phyloP scores from a whole-genome alignment of 768 basidiomycete genomes.

The Kwoniella botswanensis region DNA sequence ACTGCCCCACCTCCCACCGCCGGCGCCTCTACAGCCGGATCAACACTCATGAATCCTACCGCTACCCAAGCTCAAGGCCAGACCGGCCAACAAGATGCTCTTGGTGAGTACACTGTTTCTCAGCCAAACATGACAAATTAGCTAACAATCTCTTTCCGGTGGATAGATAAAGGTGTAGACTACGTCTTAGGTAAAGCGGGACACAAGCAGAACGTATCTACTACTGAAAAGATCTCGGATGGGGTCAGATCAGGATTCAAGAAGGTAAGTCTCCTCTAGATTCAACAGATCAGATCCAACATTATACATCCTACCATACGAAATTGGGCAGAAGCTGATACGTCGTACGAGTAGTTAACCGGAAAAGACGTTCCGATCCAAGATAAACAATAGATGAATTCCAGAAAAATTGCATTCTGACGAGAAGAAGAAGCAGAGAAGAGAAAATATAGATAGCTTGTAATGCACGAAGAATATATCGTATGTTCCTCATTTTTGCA shows the following conservation, averaged over 20 bases:
- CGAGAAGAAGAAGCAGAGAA: too few species aligned
- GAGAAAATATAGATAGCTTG: too few species aligned
- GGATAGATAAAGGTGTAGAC: conserved; percentile 31
- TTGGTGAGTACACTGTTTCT: conserved; percentile 21
- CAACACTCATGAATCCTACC: conserved; percentile 3
- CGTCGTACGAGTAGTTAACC: conserved; percentile 15
- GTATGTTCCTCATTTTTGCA: too few species aligned
- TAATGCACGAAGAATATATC: too few species aligned
- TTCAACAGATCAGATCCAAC: background rate
- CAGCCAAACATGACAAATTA: background rate
- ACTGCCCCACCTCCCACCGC: conserved; percentile 5
- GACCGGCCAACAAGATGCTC: conserved; percentile 31
- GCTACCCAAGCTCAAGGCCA: conserved; percentile 6
- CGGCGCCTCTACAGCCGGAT: conserved; percentile 10
- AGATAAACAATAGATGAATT: conserved; percentile 24
- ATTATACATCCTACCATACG: too few species aligned
- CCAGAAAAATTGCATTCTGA: background rate
- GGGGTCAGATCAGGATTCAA: conserved; percentile 37
- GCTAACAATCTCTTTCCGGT: too few species aligned
- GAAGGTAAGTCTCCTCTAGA: conserved; percentile 24
- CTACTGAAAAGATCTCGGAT: conserved; percentile 46
- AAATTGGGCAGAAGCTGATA: too few species aligned
- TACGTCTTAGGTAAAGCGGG: conserved; percentile 23
- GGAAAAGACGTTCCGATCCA: conserved; percentile 36
- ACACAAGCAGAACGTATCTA: conserved; percentile 27